Base-by-base conservation (phyloP, 441 rosid species). In the Erysimum cheiri region DNA sequence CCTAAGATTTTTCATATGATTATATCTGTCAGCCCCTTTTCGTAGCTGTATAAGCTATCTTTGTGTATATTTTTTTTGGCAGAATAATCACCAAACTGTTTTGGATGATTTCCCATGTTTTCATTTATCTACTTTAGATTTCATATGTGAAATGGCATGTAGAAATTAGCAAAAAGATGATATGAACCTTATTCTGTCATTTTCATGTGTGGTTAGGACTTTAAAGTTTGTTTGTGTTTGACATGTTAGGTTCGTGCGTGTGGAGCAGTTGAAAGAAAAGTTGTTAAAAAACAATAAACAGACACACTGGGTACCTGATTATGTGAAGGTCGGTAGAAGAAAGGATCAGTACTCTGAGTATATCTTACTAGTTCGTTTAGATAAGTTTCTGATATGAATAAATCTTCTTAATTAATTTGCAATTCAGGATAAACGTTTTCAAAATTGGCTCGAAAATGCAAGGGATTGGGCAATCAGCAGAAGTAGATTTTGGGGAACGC, bases 401-500 rank as follows among this genome's bases (percentile, higher is more conserved):
- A 5, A 33, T 33, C 15, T 46, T 73, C 70, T 69, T 69, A 55
- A 6, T 50, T 58, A 70, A 64, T 49, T 10, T 69, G 61, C 65
- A 67, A 44, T 64, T 63, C 85, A 96, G 98, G 98, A 93, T 35
- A 96, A 96, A 72, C 91, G 98, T 50, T 96, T 96, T 78, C 98
- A 96, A 77, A 96, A 96, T 82, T 96, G 99, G 99, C 87, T 96
- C 55, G 98, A 96, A 78, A 93, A 93, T 85, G 99, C 98, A 49
- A 81, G 97, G 78, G 99, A 93, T 80, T 96, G 99, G 99, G 98
- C 98, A 26, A 76, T 96, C 37, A 96, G 99, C 80, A 82, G 98
- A 76, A 96, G 97, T 83, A 82, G 98, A 72, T 96, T 93, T 79
- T 96, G 98, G 98, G 99, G 98, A 39, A 93, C 99, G 61, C 99